Conservation (phyloP, 2,329 filamentous ascomycete species). For the Colletotrichum tofieldiae region DNA sequence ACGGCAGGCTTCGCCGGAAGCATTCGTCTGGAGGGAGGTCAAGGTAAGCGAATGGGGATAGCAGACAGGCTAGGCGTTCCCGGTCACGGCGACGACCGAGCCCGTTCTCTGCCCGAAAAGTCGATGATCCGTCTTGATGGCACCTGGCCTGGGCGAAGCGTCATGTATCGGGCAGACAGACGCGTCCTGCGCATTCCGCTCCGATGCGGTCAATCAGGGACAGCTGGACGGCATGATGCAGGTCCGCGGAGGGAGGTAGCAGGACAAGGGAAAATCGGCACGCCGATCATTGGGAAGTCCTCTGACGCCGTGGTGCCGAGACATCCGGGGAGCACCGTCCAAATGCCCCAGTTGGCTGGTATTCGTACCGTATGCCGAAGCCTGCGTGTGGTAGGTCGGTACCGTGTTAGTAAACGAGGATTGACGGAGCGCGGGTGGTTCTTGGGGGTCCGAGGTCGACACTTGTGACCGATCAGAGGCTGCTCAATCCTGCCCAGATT, state of each 20-base stretch:
- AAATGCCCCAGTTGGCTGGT: background rate
- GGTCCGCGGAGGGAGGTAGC: conserved; percentile 23
- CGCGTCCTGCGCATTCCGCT: conserved; percentile 2
- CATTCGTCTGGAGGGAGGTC: background rate
- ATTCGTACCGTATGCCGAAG: background rate
- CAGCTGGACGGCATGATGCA: conserved; percentile 30
- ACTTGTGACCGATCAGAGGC: conserved; percentile 20
- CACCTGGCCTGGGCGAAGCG: conserved; percentile 10
- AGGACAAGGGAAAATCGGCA: conserved; percentile 9
- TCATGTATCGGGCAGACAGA: conserved; percentile 14
- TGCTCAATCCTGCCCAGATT: conserved; percentile 1
- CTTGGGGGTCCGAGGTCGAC: conserved; percentile 1
- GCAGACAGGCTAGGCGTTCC: background rate
- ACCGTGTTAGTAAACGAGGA: background rate
- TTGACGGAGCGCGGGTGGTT: background rate
- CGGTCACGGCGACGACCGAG: background rate
- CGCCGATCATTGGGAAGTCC: conserved; percentile 22
- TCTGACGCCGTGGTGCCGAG: conserved; percentile 30
- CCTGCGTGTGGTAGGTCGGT: background rate
- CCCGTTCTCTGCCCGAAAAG: conserved; percentile 7
- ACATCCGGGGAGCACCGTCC: conserved; percentile 19
- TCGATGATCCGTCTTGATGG: background rate
- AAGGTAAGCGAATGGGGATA: background rate
- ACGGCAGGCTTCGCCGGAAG: background rate
- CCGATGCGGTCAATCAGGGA: conserved; percentile 32